Evolutionary conservation across 768 basidiomycete species (phyloP), one percentile per base, ranked within the genome.

Genomic region (Thelephora aurantiotincta): DNA sequence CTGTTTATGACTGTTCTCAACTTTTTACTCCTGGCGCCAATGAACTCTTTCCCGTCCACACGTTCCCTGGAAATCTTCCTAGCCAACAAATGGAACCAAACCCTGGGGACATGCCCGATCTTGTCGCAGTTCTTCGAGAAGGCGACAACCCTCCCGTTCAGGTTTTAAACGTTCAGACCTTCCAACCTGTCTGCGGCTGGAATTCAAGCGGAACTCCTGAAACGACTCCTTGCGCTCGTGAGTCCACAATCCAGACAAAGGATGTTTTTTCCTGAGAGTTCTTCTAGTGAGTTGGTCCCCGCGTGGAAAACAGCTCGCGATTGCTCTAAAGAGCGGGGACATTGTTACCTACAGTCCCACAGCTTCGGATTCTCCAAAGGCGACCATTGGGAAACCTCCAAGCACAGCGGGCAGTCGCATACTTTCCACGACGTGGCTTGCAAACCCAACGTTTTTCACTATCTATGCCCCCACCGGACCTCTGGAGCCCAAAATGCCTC

Each of bases 251-350:
- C 36, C 51, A 34, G 44, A 19, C 45, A 23, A 5, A 2, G 0
- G 33, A 42, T 46, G 41, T 33, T 47, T 52, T 41, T 11, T 18
- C 38, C 16, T 14, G 7, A 14, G 14, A 14, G 9, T 7, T 14
- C 14, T 9, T 46, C 11, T 48, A 89, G 87, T 81, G 7, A 74
- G 82, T 11, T 90, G 87, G 86, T 89, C 86, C 2, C 82, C 86
- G 1, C 87, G 86, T 59, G 87, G 86, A 41, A 90, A 86, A 58
- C 86, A 89, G 48, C 68, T 90, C 36, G 84, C 83, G 1, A 73
- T 90, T 42, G 87, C 81, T 19, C 63, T 87, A 13, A 73, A 73
- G 52, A 71, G 68, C 16, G 85, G 86, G 2, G 80, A 82, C 47
- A 78, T 89, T 35, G 58, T 84, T 36, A 78, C 82, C 0, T 88